Conservation (phyloP, 345 rosid genomes). For the Balakata baccata region DNA sequence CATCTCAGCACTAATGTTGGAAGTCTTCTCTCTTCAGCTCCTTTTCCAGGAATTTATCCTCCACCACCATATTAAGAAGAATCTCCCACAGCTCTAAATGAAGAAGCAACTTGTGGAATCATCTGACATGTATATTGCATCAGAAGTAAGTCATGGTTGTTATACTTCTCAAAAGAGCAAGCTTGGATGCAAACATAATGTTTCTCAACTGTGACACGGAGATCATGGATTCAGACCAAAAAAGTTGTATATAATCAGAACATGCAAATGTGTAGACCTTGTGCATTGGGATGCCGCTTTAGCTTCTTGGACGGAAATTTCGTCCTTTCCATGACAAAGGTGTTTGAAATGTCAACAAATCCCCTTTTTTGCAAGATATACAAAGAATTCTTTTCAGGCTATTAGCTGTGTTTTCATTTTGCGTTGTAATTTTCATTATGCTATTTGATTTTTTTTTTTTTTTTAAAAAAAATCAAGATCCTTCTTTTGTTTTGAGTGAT, state of each 20-base stretch:
- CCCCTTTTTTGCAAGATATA: not conserved
- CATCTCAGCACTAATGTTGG: not conserved
- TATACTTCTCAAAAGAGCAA: not conserved
- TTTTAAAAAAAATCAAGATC: no score
- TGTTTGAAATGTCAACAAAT: not conserved
- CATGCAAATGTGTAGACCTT: not conserved
- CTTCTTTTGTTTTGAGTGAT: no score
- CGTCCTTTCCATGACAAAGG: not conserved
- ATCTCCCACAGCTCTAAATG: not conserved
- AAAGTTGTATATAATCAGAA: not conserved
- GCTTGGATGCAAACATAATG: not conserved
- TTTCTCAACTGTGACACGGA: not conserved
- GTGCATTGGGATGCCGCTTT: not conserved
- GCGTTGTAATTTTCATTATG: not conserved
- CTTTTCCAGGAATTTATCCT: constrained; percentile 54
- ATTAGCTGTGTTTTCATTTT: not conserved
- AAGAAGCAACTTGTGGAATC: constrained; percentile 3
- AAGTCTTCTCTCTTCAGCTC: constrained; percentile 36
- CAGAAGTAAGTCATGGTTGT: constrained; percentile 3
- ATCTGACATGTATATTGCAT: not conserved
- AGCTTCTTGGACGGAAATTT: not conserved
- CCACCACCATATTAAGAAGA: constrained; percentile 51
- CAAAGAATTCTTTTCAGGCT: not conserved
- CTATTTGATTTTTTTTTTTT: not conserved
- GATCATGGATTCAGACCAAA: not conserved